Evolutionary conservation across 2,329 filamentous ascomycete genomes (phyloP).

Genomic region (Cytospora mali): DNA sequence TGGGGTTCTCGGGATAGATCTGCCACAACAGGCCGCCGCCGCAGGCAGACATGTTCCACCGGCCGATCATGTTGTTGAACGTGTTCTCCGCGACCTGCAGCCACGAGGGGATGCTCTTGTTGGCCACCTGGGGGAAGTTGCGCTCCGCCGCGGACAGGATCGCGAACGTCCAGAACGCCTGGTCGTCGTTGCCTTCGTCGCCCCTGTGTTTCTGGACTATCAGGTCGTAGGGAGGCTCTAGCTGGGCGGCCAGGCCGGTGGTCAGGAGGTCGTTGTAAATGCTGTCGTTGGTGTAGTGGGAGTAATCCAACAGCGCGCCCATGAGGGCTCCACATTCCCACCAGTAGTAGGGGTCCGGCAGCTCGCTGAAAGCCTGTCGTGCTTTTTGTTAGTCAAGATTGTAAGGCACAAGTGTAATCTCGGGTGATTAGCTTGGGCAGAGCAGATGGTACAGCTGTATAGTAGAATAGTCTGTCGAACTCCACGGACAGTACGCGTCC

Average conservation of each 20-base stretch:
- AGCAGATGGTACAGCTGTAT: neutral
- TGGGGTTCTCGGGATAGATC: conserved; percentile 72
- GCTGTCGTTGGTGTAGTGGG: conserved; percentile 64
- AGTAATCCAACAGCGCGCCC: conserved; percentile 72
- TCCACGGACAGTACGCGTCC: neutral
- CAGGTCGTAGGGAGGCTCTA: conserved; percentile 60
- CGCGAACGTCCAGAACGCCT: conserved; percentile 73
- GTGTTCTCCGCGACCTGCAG: conserved; percentile 69
- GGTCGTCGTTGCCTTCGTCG: conserved; percentile 75
- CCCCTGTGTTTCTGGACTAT: conserved; percentile 58
- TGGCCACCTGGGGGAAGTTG: conserved; percentile 62
- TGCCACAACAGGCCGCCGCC: conserved; percentile 79
- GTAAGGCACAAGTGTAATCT: neutral
- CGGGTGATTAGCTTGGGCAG: neutral
- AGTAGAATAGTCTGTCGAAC: neutral
- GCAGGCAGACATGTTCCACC: conserved; percentile 72
- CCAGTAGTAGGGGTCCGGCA: conserved; percentile 70
- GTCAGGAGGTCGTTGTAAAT: conserved; percentile 63
- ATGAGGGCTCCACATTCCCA: conserved; percentile 68
- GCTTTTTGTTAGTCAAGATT: conserved; percentile 3
- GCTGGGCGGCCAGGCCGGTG: conserved; percentile 61
- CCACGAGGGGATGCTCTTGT: conserved; percentile 61
- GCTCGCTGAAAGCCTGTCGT: conserved; percentile 57
- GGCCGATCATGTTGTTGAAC: conserved; percentile 68
- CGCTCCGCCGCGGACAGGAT: conserved; percentile 70